Percentiles rank a stretch among this genome's conserved stretches.
Evolutionary conservation across 2,329 filamentous ascomycete species (phyloP).

Genomic region (Fusarium camptoceras): DNA sequence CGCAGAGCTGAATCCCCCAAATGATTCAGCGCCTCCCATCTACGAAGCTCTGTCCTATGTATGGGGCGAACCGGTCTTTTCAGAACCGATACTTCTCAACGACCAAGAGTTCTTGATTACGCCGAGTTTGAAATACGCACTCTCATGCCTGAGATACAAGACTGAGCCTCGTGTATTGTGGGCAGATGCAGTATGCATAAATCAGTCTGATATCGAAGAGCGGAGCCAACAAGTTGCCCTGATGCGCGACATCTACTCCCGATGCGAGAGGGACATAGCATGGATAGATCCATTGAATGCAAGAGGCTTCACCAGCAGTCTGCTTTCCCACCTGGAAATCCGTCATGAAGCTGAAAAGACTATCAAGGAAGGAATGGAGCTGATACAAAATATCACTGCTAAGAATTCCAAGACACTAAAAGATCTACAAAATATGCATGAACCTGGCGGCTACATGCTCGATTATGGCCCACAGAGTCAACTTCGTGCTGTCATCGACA

Average conservation of each 20-base stretch:
- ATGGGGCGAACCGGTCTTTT: conserved; percentile 16
- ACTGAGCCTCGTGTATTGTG: not conserved
- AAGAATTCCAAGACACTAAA: conserved; percentile 5
- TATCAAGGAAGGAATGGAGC: not conserved
- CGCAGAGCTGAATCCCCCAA: not conserved
- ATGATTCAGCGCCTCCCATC: not conserved
- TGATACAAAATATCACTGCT: conserved; percentile 3
- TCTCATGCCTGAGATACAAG: not conserved
- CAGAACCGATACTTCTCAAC: conserved; percentile 10
- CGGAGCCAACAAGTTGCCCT: conserved; percentile 16
- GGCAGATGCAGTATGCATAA: conserved; percentile 36
- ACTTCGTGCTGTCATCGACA: not conserved
- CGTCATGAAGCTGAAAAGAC: rapidly evolving
- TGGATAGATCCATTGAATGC: conserved; percentile 24
- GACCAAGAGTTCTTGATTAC: conserved; percentile 8
- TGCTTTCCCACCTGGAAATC: rapidly evolving
- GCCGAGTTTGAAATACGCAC: not conserved
- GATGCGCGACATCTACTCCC: conserved; percentile 28
- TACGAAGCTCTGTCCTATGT: conserved; percentile 37
- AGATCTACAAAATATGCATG: not conserved
- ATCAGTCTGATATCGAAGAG: conserved; percentile 18
- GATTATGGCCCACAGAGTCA: rapidly evolving
- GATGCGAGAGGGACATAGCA: conserved; percentile 18
- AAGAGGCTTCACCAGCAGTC: rapidly evolving
- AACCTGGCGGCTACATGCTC: not conserved